A percentile compares a stretch with the other conserved stretches of the same genome.
These are phyloP conservation scores for Penicillium fimorum DNA, from an alignment of 495 filamentous ascomycete species.

Conservation along the genomic window DNA sequence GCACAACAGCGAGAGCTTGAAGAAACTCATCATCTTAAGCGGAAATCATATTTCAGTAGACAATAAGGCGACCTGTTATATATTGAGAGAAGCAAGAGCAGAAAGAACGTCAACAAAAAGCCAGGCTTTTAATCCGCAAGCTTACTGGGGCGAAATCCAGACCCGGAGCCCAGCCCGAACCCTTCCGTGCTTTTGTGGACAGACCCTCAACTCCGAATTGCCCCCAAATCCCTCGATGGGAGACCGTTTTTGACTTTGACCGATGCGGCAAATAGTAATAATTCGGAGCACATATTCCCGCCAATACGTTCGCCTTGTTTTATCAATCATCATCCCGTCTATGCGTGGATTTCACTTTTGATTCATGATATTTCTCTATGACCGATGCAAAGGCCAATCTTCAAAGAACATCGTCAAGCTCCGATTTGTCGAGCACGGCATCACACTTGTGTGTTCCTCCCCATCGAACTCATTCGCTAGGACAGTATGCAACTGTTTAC, in stretches of 20 bases:
- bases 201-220: neutral
- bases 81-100: neutral
- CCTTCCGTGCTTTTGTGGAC: neutral
- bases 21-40: neutral
- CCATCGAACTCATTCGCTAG: conserved; percentile 33
- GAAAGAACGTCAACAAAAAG: neutral
- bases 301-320: neutral
- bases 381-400: conserved; percentile 21
- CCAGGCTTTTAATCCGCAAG: neutral
- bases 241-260: neutral
- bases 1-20: too few species aligned
- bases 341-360: neutral
- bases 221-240: neutral
- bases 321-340: neutral
- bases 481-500: conserved; percentile 33
- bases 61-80: neutral
- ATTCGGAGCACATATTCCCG: neutral
- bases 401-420: conserved; percentile 26
- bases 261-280: neutral
- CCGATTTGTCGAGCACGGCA: conserved; percentile 25
- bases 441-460: conserved; percentile 29
- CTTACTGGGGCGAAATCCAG: neutral
- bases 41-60: neutral
- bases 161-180: neutral
- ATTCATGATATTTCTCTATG: neutral